Evolutionary conservation across 2,329 filamentous ascomycete species (phyloP), one percentile per base, ranked within the genome.

Genomic region (Myrmaecium sp.): DNA sequence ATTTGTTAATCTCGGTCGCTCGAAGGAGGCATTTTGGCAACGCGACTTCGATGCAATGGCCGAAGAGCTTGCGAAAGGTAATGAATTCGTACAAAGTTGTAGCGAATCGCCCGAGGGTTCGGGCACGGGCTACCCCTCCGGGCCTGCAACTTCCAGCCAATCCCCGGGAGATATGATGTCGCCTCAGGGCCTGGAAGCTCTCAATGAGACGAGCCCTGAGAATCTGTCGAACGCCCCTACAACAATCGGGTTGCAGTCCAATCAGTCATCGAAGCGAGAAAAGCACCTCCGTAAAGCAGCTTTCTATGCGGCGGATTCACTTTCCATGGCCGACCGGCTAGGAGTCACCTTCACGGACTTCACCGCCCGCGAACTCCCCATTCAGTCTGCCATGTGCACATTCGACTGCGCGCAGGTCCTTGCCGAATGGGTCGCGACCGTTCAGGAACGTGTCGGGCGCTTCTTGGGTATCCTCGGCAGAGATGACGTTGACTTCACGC

Each of bases 361-460:
- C 33, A 76, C 74, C 1, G 83, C 78, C 28, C 67, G 81, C 23
- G 83, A 94, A 44, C 62, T 95, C 8, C 83, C 89, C 0, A 68
- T 93, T 20, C 86, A 93, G 46, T 83, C 80, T 9, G 81, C 83
- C 1, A 74, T 95, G 62, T 94, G 86, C 50, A 74, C 79, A 4
- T 91, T 93, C 42, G 86, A 95, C 44, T 95, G 86, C 44, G 78
- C 81, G 3, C 84, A 94, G 44, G 82, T 95, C 2, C 66, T 98
- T 17, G 82, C 82, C 1, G 86, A 95, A 52, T 98, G 86, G 86
- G 69, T 89, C 21, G 79, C 80, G 4, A 89, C 83, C 2, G 69
- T 95, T 3, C 89, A 98, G 49, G 84, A 94, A 43, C 76, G 89
- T 6, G 78, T 94, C n/a, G 86, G 86, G 0, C 72, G 73, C 4